phyloP scores from a whole-genome alignment of 345 rosid species.

The Salix udensis region DNA sequence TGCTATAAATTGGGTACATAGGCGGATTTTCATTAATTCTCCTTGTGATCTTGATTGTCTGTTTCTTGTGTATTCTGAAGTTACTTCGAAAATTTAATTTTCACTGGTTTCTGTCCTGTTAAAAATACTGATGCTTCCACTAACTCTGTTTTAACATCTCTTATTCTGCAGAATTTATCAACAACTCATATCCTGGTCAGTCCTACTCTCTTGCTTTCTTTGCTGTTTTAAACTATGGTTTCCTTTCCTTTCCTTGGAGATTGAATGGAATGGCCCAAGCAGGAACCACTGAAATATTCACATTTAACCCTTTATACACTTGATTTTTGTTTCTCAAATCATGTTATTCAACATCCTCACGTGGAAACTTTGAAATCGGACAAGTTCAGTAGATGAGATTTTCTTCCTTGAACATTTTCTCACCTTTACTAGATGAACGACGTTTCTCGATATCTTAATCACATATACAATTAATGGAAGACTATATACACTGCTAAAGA shows the following conservation, averaged over 20 bases:
- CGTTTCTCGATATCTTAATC: not conserved
- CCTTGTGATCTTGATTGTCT: not conserved
- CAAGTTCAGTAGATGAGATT: no score
- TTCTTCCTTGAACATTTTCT: not conserved
- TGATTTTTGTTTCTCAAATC: not conserved
- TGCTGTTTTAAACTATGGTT: not conserved
- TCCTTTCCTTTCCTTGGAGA: not conserved
- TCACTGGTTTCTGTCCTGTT: not conserved
- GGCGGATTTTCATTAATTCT: not conserved
- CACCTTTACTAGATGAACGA: not conserved
- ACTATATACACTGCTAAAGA: not conserved
- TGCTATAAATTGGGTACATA: not conserved
- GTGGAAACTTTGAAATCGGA: not conserved
- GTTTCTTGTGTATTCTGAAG: not conserved
- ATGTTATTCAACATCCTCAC: not conserved
- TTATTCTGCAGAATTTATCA: constrained; percentile 26
- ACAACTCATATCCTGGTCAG: constrained; percentile 33
- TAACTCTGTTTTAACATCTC: not conserved
- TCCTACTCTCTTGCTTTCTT: not conserved
- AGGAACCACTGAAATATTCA: not conserved
- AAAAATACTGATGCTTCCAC: not conserved
- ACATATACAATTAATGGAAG: not conserved
- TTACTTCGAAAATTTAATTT: not conserved
- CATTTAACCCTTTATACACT: not conserved
- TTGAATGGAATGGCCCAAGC: not conserved